Conservation (phyloP, 2,329 filamentous ascomycete species). For the Verticillium zaregamsianum region DNA sequence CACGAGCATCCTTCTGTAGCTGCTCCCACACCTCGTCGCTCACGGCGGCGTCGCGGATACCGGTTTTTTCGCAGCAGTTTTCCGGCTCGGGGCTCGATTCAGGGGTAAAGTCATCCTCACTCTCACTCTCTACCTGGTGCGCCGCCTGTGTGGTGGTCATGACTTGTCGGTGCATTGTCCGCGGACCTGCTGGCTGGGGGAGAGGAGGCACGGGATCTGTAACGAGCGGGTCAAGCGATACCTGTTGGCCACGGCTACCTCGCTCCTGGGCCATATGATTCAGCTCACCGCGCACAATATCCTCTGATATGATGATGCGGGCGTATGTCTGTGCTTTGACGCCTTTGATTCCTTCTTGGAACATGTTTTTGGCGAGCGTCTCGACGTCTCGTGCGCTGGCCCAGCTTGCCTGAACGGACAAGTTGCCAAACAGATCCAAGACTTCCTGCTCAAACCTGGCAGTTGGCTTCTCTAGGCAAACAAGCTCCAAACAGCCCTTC, state of each 20-base stretch:
- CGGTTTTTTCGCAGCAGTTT: background rate
- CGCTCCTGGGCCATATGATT: constrained; percentile 18
- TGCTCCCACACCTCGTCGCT: constrained; percentile 58
- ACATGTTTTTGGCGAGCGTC: constrained; percentile 47
- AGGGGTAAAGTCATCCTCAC: background rate
- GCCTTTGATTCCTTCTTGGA: constrained; percentile 30
- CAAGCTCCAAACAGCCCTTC: constrained; percentile 20
- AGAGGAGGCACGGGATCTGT: background rate
- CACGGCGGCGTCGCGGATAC: constrained; percentile 50
- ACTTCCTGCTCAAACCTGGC: constrained; percentile 17
- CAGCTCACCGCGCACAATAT: constrained; percentile 12
- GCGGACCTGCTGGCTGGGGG: background rate
- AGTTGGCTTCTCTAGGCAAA: constrained; percentile 15
- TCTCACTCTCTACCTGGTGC: background rate
- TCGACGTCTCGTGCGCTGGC: constrained; percentile 61
- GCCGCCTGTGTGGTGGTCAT: background rate
- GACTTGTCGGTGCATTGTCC: background rate
- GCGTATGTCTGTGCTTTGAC: background rate
- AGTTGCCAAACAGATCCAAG: constrained; percentile 26
- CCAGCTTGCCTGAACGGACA: constrained; percentile 47
- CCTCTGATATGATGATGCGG: constrained; percentile 15
- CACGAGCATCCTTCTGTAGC: constrained; percentile 45
- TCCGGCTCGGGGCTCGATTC: background rate
- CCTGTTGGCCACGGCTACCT: background rate
- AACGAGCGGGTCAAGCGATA: background rate